phyloP scores from a whole-genome alignment of 352 stramenopile genomes.

The Pythium periplocum region DNA sequence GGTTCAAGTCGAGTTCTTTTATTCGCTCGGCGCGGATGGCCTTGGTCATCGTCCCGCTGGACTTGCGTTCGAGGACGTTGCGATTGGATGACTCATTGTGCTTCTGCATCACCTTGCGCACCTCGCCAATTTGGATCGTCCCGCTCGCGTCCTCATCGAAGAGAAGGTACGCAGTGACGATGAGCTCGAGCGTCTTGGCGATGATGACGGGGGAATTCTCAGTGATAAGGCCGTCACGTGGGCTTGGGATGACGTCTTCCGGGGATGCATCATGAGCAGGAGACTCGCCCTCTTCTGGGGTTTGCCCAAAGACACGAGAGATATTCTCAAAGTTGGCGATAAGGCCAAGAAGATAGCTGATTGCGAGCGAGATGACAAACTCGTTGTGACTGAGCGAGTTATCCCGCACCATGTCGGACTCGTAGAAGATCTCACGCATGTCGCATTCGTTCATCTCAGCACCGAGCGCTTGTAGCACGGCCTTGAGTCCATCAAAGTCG shows the following conservation, averaged over 20 bases:
- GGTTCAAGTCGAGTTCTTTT: constrained; percentile 84
- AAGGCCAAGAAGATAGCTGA: constrained; percentile 74
- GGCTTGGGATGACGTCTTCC: constrained; percentile 21
- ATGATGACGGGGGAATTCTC: constrained; percentile 44
- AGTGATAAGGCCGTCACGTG: constrained; percentile 1
- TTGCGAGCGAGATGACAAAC: constrained; percentile 80
- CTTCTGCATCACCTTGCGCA: constrained; percentile 58
- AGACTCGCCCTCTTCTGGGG: too few species aligned
- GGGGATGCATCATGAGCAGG: constrained; percentile 6
- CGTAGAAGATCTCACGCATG: constrained; percentile 79
- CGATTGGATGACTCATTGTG: constrained; percentile 24
- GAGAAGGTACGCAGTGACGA: constrained; percentile 77
- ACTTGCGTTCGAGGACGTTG: constrained; percentile 38
- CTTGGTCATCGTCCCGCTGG: constrained; percentile 54
- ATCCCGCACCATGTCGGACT: constrained; percentile 87
- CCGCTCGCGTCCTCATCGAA: constrained; percentile 83
- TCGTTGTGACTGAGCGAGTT: constrained; percentile 83
- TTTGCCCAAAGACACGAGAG: constrained; percentile 20
- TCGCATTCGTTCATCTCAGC: constrained; percentile 64
- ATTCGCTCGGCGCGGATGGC: constrained; percentile 67
- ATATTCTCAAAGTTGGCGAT: constrained; percentile 71
- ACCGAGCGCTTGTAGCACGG: constrained; percentile 44
- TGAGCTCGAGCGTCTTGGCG: constrained; percentile 73
- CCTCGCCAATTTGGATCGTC: constrained; percentile 74
- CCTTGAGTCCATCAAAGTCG: constrained; percentile 63